A percentile compares a stretch with the other conserved stretches of the same genome.
Evolutionary conservation across 2,329 filamentous ascomycete species (phyloP).

Genomic region (Exophiala dermatitidis): DNA sequence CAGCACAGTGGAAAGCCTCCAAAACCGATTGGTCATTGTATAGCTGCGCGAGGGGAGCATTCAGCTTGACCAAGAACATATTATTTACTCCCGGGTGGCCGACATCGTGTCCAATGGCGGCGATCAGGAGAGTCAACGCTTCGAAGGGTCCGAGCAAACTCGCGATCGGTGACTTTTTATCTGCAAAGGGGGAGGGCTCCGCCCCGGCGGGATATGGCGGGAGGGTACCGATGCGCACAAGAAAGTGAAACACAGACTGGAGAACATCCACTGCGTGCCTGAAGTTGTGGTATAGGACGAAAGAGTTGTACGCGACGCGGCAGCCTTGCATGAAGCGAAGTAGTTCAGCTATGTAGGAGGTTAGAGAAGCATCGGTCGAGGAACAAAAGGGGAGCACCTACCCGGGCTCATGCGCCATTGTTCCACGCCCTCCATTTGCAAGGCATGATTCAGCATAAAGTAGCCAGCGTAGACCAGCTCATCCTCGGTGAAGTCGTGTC

Average conservation of each 20-base stretch:
- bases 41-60: constrained; percentile 84
- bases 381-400: constrained; percentile 37
- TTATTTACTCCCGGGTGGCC: constrained; percentile 98
- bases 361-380: constrained; percentile 34
- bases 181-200: constrained; percentile 28
- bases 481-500: constrained; percentile 82
- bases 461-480: constrained; percentile 80
- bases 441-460: constrained; percentile 81
- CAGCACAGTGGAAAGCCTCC: constrained; percentile 95
- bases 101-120: constrained; percentile 96
- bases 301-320: constrained; percentile 88
- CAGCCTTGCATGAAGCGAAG: constrained; percentile 81
- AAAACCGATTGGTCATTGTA: constrained; percentile 97
- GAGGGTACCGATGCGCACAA: constrained; percentile 70
- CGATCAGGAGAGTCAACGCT: constrained; percentile 78
- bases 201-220: constrained; percentile 54
- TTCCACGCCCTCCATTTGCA: constrained; percentile 72
- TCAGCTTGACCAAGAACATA: constrained; percentile 84
- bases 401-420: constrained; percentile 72
- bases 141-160: constrained; percentile 77
- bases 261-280: constrained; percentile 94
- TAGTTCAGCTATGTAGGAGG: constrained; percentile 57
- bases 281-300: constrained; percentile 97
- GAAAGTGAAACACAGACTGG: constrained; percentile 85
- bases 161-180: constrained; percentile 57